Conservation (phyloP, 306 rosid species). For the Neltuma alba region DNA sequence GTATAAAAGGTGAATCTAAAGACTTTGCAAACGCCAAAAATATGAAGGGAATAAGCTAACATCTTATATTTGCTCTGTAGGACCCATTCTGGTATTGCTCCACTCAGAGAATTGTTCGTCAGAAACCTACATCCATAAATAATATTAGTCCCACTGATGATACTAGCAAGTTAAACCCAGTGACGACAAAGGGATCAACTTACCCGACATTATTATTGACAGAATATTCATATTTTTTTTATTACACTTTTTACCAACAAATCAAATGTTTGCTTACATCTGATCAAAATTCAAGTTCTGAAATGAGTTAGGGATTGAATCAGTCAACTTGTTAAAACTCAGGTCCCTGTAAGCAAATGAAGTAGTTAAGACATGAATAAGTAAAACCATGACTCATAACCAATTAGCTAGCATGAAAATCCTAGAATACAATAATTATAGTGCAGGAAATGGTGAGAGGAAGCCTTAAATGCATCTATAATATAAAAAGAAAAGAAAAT, state of each 20-base stretch:
- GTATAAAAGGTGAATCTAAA: constrained; percentile 4
- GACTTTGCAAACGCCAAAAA: not conserved
- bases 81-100: constrained; percentile 66
- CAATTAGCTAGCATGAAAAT: not conserved
- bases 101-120: constrained; percentile 71
- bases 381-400: not conserved
- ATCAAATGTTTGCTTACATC: constrained; percentile 55
- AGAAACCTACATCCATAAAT: constrained; percentile 63
- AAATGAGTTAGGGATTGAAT: constrained; percentile 57
- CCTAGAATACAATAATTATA: not conserved
- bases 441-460: not conserved
- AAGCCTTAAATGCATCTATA: not conserved
- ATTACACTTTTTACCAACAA: not conserved
- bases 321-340: constrained; percentile 77
- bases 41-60: constrained; percentile 46
- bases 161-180: not conserved
- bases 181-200: not conserved
- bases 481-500: not conserved
- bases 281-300: constrained; percentile 7
- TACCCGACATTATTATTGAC: not conserved
- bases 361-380: constrained; percentile 1
- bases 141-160: not conserved
- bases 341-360: constrained; percentile 57
- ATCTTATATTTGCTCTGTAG: constrained; percentile 19
- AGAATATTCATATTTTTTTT: not conserved